Percentiles rank a stretch among this genome's conserved stretches.
Conservation (phyloP, 2,329 filamentous ascomycete genomes). For the Calonectria pseudoreteaudii region DNA sequence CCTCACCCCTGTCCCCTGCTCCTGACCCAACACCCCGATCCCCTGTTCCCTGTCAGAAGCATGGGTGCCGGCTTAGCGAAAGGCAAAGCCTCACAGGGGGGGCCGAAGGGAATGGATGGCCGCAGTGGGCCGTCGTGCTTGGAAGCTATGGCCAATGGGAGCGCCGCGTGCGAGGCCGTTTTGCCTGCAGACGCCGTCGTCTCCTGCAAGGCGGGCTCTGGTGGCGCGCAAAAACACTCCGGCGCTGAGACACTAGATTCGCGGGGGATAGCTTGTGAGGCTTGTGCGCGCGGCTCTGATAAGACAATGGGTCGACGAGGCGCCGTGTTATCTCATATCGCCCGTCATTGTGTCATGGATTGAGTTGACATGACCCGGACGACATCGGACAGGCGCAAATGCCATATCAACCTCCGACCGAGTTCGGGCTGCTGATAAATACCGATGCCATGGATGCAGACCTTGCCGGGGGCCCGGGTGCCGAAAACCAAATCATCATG, state of each 20-base stretch:
- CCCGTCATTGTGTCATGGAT: constrained; percentile 12
- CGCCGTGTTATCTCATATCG: not conserved
- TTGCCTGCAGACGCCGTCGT: constrained; percentile 10
- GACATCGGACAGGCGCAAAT: not conserved
- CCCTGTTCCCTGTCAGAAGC: constrained; percentile 26
- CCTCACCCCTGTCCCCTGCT: constrained; percentile 22
- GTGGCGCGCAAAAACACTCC: constrained; percentile 32
- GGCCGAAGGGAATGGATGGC: constrained; percentile 12
- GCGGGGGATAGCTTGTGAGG: constrained; percentile 31
- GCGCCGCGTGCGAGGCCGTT: constrained; percentile 26
- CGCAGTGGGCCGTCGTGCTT: constrained; percentile 14
- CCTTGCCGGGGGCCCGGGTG: not conserved
- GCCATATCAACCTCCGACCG: not conserved
- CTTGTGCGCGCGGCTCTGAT: constrained; percentile 34
- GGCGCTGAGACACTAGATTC: constrained; percentile 33
- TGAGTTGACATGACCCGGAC: not conserved
- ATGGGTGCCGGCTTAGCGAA: constrained; percentile 30
- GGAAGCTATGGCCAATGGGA: constrained; percentile 27
- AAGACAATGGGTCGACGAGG: constrained; percentile 20
- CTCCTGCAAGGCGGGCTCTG: constrained; percentile 22
- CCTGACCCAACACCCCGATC: constrained; percentile 16
- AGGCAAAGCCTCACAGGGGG: constrained; percentile 32
- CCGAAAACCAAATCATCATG: not conserved
- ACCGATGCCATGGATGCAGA: constrained; percentile 5
- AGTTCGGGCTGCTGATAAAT: not conserved